These are phyloP conservation scores for Crotalaria pallida DNA, from an alignment of 306 rosid species.

Conservation along the genomic window DNA sequence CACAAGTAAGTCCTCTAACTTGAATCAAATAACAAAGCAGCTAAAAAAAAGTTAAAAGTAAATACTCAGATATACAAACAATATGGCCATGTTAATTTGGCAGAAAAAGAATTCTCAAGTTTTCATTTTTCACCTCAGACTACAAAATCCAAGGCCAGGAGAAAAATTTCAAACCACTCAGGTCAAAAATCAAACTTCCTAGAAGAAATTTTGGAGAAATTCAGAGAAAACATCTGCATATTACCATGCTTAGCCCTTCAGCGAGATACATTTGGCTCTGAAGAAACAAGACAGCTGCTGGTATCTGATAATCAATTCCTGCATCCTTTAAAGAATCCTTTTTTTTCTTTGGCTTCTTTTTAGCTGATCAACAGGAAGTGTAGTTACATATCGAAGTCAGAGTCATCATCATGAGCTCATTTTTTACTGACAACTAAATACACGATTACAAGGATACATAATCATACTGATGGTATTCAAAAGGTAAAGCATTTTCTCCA, in stretches of 20 bases:
- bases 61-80: background rate
- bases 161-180: background rate
- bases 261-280: slow-evolving; percentile 91
- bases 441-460: slow-evolving; percentile 13
- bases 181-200: background rate
- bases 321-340: slow-evolving; percentile 61
- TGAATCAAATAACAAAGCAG: slow-evolving; percentile 16
- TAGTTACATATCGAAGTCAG: slow-evolving; percentile 9
- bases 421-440: background rate
- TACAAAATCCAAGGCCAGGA: slow-evolving; percentile 2
- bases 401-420: background rate
- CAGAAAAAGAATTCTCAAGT: background rate
- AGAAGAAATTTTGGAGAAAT: slow-evolving; percentile 11
- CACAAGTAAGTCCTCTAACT: slow-evolving; percentile 21
- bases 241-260: slow-evolving; percentile 89
- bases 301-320: slow-evolving; percentile 53
- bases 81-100: slow-evolving; percentile 4
- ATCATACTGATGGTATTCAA: slow-evolving; percentile 11
- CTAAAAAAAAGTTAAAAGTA: background rate
- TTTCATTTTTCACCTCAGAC: slow-evolving; percentile 6
- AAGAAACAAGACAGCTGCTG: slow-evolving; percentile 75
- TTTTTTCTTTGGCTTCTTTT: slow-evolving; percentile 72
- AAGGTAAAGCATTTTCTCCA: background rate
- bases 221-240: slow-evolving; percentile 17
- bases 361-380: slow-evolving; percentile 51